phyloP scores from a whole-genome alignment of 768 basidiomycete genomes.

The Tricholoma flavovirens region DNA sequence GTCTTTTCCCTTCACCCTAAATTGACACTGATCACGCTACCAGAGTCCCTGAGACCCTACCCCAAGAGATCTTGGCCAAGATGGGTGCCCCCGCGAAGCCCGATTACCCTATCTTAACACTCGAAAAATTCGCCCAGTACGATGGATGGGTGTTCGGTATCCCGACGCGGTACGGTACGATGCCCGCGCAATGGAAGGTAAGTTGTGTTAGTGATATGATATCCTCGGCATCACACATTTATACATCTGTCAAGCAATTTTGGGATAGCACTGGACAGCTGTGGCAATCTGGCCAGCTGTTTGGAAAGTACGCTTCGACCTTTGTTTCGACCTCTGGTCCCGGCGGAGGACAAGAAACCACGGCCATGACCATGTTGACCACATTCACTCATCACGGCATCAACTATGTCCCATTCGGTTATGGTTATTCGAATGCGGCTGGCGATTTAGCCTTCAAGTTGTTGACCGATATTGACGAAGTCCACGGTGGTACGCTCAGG shows the following conservation, averaged over 20 bases:
- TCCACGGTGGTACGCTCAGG: slow-evolving; percentile 49
- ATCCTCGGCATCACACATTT: background rate
- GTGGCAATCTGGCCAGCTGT: slow-evolving; percentile 53
- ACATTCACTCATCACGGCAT: slow-evolving; percentile 71
- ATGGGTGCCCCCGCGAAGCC: slow-evolving; percentile 72
- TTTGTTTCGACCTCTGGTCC: slow-evolving; percentile 71
- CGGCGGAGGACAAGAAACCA: slow-evolving; percentile 78
- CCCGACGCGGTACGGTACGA: slow-evolving; percentile 76
- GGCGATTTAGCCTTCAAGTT: slow-evolving; percentile 22
- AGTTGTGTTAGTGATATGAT: background rate
- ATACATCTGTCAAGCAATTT: slow-evolving; percentile 42
- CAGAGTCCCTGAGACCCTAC: slow-evolving; percentile 77
- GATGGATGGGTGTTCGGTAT: slow-evolving; percentile 77
- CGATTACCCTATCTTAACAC: slow-evolving; percentile 61
- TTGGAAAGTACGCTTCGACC: slow-evolving; percentile 69
- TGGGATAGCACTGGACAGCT: slow-evolving; percentile 74
- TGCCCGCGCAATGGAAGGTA: slow-evolving; percentile 78
- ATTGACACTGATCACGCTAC: background rate
- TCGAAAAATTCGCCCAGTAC: slow-evolving; percentile 45
- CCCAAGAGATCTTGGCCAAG: slow-evolving; percentile 55
- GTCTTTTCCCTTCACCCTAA: background rate
- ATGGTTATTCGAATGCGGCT: slow-evolving; percentile 30
- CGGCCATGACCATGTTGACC: slow-evolving; percentile 44
- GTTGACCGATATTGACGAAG: slow-evolving; percentile 39
- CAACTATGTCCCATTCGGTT: slow-evolving; percentile 68